A percentile compares a stretch with the other conserved stretches of the same genome.
Evolutionary conservation across 768 basidiomycete species (phyloP).

Genomic region (Cystobasidium ongulense): DNA sequence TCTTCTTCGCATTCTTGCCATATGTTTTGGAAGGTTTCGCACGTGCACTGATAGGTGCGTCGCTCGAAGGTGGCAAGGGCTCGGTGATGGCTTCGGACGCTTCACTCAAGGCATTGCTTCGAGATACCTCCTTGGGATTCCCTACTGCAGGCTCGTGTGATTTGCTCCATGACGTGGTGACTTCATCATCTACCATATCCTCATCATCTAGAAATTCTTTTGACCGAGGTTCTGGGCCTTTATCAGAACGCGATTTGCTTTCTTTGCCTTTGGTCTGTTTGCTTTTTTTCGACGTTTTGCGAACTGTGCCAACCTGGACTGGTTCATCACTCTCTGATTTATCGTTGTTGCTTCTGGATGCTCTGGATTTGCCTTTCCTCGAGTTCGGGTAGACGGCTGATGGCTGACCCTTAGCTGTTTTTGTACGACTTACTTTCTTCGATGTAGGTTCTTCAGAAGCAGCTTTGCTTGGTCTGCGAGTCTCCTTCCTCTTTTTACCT

Average conservation of each 20-base stretch:
- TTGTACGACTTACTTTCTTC: neutral
- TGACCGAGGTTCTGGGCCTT: constrained; percentile 9
- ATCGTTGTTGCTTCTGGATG: neutral
- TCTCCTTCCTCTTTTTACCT: neutral
- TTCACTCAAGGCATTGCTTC: neutral
- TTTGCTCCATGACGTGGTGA: neutral
- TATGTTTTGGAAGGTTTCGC: neutral
- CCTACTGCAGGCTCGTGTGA: neutral
- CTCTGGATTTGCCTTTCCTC: neutral
- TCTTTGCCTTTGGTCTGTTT: neutral
- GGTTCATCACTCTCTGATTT: neutral
- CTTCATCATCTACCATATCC: constrained; percentile 9
- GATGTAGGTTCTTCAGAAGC: neutral
- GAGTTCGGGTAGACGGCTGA: neutral
- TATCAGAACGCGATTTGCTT: neutral
- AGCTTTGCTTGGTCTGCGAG: neutral
- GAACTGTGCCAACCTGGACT: neutral
- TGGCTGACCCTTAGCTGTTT: neutral
- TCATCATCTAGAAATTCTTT: constrained; percentile 23
- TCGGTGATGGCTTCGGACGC: neutral
- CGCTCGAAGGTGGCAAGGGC: neutral
- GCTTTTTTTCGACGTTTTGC: neutral
- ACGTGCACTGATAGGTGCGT: neutral
- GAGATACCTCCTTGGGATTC: neutral
- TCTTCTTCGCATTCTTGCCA: neutral